Evolutionary conservation across 352 stramenopile genomes (phyloP), one percentile per base, ranked within the genome.

Genomic region (Pythium oligandrum): DNA sequence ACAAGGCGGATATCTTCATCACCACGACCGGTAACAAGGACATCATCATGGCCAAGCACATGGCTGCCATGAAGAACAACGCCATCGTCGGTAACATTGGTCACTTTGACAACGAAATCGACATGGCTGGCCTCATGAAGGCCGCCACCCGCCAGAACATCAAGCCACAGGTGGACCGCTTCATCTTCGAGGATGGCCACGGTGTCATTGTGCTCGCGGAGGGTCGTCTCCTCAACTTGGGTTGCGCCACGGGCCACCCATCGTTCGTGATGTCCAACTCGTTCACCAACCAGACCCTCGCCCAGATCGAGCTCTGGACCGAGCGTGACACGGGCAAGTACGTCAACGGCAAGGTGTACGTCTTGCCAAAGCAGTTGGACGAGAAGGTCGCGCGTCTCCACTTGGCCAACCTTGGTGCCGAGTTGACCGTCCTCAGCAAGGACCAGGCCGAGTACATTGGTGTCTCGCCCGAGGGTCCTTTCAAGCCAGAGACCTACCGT

Each of bases 41-140:
- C 64, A 99, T 99, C 68, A 96, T 99, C 73, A 99, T 98, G 93
- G 79, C 75, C 17, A 69, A 86, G 3, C 75, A 96, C 76, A 99
- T 99, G 95, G 59, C 72, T 45, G 97, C 98, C 84, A 99, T 99
- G 96, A 99, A 99, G 88, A 99, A 99, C 93, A 99, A 99, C 73
- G 96, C 96, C 53, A 99, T 99, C 64, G 95, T 99, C 46, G 96
- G 97, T 68, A 99, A 99, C 90, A 99, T 99, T 73, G 96, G 97
- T 71, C 96, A 99, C 83, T 99, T 99, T 63, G 96, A 99, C 82
- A 99, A 99, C 75, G 96, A 99, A 71, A 98, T 99, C 63, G 97
- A 99, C 78, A 99, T 98, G 90, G 92, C 95, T 43, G 93, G 93
- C 40, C 77, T 99, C 39, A 68, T 71, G n/a, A 64, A 63, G 7